phyloP scores from a whole-genome alignment of 805 yeast species.

The Yarrowia sp. region DNA sequence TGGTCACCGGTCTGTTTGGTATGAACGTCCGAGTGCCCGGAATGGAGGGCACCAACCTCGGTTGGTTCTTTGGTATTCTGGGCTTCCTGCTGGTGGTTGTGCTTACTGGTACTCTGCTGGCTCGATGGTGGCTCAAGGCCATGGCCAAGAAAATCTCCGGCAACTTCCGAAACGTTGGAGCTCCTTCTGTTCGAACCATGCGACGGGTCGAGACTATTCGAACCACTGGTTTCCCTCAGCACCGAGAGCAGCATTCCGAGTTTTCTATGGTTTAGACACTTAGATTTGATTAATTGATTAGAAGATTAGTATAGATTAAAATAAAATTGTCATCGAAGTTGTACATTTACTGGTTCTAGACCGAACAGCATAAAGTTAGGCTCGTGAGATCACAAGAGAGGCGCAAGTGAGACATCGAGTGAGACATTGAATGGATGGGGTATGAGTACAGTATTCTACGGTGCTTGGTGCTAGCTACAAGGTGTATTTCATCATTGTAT shows the following conservation, averaged over 20 bases:
- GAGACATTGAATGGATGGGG: not conserved
- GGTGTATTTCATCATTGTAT: not conserved
- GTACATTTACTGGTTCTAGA: too few species aligned
- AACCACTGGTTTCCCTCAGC: slow-evolving; percentile 16
- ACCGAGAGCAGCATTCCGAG: not conserved
- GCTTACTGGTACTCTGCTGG: slow-evolving; percentile 23
- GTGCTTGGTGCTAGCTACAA: too few species aligned
- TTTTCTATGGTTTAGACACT: slow-evolving; percentile 19
- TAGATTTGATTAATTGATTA: slow-evolving; percentile 6
- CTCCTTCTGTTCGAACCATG: slow-evolving; percentile 23
- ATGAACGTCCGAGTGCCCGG: slow-evolving; percentile 97
- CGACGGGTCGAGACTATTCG: slow-evolving; percentile 25
- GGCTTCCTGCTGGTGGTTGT: slow-evolving; percentile 26
- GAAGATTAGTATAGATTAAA: not conserved
- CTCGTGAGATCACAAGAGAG: not conserved
- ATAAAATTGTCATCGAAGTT: not conserved
- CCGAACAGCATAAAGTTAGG: not conserved
- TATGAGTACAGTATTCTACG: not conserved
- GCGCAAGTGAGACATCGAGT: not conserved
- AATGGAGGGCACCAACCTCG: slow-evolving; percentile 44
- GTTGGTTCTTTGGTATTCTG: slow-evolving; percentile 67
- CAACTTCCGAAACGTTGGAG: slow-evolving; percentile 26
- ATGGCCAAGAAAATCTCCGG: slow-evolving; percentile 24
- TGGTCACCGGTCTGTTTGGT: slow-evolving; percentile 89
- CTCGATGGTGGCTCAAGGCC: slow-evolving; percentile 28